Conservation (phyloP, 768 basidiomycete species). For the Suillus cothurnatus region DNA sequence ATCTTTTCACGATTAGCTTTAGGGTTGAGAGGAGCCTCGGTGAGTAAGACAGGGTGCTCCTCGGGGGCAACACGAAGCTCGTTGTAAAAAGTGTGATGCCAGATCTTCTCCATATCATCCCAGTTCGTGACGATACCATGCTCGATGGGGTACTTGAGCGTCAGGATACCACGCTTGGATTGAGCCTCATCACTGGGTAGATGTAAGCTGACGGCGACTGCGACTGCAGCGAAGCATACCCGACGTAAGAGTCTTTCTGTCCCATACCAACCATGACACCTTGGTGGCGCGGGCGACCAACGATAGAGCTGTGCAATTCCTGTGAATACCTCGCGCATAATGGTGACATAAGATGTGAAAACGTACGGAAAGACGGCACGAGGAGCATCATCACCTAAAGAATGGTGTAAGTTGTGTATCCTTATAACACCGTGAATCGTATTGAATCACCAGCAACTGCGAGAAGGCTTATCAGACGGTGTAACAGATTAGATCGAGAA, state of each 20-base stretch:
- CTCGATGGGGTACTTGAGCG: constrained; percentile 91
- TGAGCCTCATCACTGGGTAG: constrained; percentile 79
- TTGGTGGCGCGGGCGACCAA: constrained; percentile 92
- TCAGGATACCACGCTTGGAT: constrained; percentile 93
- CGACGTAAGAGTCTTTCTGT: constrained; percentile 95
- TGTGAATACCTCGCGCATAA: neutral
- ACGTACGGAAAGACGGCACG: constrained; percentile 96
- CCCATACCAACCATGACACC: constrained; percentile 98
- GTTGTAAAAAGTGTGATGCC: constrained; percentile 96
- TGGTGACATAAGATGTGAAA: constrained; percentile 3
- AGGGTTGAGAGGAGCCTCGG: constrained; percentile 74
- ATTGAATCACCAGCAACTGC: constrained; percentile 61
- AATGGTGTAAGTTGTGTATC: neutral
- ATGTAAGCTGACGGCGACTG: constrained; percentile 4
- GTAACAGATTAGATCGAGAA: constrained; percentile 8
- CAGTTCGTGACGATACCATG: constrained; percentile 97
- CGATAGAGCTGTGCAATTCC: constrained; percentile 70
- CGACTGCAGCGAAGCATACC: constrained; percentile 44
- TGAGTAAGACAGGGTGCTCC: constrained; percentile 72
- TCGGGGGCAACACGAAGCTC: constrained; percentile 78
- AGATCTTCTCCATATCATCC: constrained; percentile 99
- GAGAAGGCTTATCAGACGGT: constrained; percentile 24
- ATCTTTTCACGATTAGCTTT: constrained; percentile 75
- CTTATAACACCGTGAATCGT: neutral
- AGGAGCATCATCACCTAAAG: constrained; percentile 82